Base-by-base conservation (phyloP, 2,329 filamentous ascomycete species). In the Colletotrichum destructivum region DNA sequence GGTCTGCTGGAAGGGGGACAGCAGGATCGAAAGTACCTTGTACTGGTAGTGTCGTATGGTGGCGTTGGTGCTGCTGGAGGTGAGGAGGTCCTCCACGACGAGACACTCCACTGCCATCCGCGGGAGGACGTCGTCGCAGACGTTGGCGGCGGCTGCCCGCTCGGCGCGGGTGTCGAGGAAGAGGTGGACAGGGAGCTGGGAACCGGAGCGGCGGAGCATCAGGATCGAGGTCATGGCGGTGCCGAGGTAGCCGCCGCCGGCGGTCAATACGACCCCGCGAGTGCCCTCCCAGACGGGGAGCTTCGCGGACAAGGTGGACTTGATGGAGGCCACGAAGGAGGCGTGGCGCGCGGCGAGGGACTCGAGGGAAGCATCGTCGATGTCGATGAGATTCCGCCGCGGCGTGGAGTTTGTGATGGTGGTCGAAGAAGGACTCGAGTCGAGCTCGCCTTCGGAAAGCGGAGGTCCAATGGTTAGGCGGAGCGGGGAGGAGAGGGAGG, bases 1-100 rank as follows among this genome's bases (percentile, higher is more conserved):
- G 13, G 89, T 83, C 64, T 89, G 84, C 75, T 89, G 86, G 74
- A 90, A 91, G 4, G 87, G 86, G 1, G 88, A 89, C 73, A 90
- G 87, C 3, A 91, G 80, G 21, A 90, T 84, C 4, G 88, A 82
- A 73, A 90, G 86, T 47, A 87, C 82, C 77, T 90, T 90, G 80
- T 87, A 86, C 75, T 90, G 88, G 75, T 84, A 89, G 59, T 85
- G 80, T 66, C 84, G 80, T 9, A 81, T 40, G 54, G 54, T 5
- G 54, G 54, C 75, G 31, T 61, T 57, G 15, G 75, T 76, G 1
- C 65, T 72, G 23, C 65, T 40, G 54, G 54, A 74, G 9, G 47
- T 18, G 54, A 76, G 78, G 40, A 81, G 74, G 26, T 79, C 76
- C 11, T 78, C 66, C 72, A 82, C 74, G 46, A 79, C 74, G 44